These are phyloP conservation scores for Psilocybe azurescens DNA, from an alignment of 768 basidiomycete species.

Conservation along the genomic window DNA sequence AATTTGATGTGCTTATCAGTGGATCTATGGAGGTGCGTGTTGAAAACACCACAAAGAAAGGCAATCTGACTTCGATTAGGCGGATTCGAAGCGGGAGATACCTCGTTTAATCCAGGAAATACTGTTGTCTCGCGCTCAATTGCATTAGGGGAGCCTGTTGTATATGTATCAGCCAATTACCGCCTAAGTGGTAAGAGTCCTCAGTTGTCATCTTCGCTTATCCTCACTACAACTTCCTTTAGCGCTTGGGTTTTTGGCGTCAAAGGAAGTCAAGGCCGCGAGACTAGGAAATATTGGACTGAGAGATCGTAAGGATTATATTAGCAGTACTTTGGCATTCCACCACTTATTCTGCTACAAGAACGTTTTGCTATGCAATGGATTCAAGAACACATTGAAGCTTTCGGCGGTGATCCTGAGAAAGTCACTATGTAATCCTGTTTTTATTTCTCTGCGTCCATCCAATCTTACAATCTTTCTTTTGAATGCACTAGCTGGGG, in stretches of 20 bases:
- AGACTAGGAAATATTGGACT: slow-evolving; percentile 16
- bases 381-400: slow-evolving; percentile 54
- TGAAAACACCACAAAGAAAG: too few relatives aligned
- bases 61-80: background rate
- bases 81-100: slow-evolving; percentile 1
- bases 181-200: slow-evolving; percentile 9
- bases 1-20: slow-evolving; percentile 5
- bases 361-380: slow-evolving; percentile 53
- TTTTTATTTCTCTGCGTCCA: background rate
- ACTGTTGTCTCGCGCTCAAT: slow-evolving; percentile 18
- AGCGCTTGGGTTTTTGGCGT: slow-evolving; percentile 15
- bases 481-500: slow-evolving; percentile 16
- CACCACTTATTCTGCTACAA: slow-evolving; percentile 19
- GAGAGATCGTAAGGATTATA: slow-evolving; percentile 16
- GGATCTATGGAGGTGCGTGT: slow-evolving; percentile 20
- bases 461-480: background rate
- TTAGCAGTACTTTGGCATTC: background rate
- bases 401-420: slow-evolving; percentile 57
- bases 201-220: slow-evolving; percentile 10
- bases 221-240: too few relatives aligned
- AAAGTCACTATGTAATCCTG: slow-evolving; percentile 43
- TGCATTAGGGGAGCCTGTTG: slow-evolving; percentile 14
- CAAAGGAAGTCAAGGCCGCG: slow-evolving; percentile 13
- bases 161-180: slow-evolving; percentile 22
- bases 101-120: slow-evolving; percentile 8